Evolutionary conservation across 768 basidiomycete genomes (phyloP).

Genomic region (Panaeolus cyanescens): DNA sequence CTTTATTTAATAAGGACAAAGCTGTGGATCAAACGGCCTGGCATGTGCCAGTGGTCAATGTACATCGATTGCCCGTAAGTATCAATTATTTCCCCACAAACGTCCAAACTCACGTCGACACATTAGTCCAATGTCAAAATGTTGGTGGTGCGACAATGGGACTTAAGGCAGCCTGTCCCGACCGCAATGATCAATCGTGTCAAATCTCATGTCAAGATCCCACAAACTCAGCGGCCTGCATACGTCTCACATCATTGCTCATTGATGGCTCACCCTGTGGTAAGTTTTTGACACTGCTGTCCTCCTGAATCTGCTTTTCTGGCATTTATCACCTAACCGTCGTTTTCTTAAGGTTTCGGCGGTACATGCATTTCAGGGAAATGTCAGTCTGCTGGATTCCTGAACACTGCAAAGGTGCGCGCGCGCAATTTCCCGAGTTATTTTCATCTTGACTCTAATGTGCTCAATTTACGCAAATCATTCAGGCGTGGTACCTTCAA

Average conservation of each 20-base stretch:
- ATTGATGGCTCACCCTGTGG: constrained; percentile 87
- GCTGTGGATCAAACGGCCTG: constrained; percentile 64
- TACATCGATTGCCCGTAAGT: constrained; percentile 70
- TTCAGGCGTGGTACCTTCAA: constrained; percentile 70
- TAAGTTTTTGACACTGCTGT: constrained; percentile 30
- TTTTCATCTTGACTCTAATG: background rate
- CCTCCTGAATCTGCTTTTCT: background rate
- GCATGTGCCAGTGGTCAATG: constrained; percentile 80
- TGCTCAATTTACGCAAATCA: background rate
- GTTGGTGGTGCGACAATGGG: constrained; percentile 69
- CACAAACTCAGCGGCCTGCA: constrained; percentile 54
- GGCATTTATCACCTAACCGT: constrained; percentile 3
- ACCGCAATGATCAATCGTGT: constrained; percentile 63
- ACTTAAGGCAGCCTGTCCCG: constrained; percentile 66
- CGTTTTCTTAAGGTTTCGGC: constrained; percentile 54
- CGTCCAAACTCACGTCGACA: constrained; percentile 15
- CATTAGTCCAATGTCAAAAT: constrained; percentile 70
- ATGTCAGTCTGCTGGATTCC: constrained; percentile 60
- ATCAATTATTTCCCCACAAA: constrained; percentile 10
- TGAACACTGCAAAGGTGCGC: constrained; percentile 63
- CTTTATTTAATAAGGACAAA: constrained; percentile 45
- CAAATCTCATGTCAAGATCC: constrained; percentile 84
- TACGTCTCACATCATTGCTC: constrained; percentile 69
- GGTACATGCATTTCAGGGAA: constrained; percentile 64
- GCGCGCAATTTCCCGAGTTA: constrained; percentile 8